These are phyloP conservation scores for Ceratocystis harringtonii DNA, from an alignment of 2,329 filamentous ascomycete genomes.

Conservation along the genomic window DNA sequence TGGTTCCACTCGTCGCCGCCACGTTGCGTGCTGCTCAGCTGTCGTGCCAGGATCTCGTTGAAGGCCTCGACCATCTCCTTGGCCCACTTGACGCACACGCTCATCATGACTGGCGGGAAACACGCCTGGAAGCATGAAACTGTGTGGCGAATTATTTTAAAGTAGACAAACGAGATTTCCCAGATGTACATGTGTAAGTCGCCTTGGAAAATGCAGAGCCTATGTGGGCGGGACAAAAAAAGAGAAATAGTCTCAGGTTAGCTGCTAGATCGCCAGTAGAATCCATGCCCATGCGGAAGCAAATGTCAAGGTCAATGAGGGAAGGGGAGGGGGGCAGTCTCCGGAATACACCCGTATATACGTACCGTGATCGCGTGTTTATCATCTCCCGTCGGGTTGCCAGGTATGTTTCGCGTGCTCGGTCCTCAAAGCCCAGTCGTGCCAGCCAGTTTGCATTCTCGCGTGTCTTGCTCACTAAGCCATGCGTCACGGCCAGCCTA, in stretches of 20 bases:
- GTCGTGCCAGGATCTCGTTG: conserved; percentile 65
- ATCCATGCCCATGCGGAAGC: too few relatives aligned
- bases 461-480: conserved; percentile 61
- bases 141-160: conserved; percentile 85
- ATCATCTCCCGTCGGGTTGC: conserved; percentile 64
- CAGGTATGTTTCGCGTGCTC: conserved; percentile 75
- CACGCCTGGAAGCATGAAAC: conserved; percentile 76
- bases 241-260: background rate
- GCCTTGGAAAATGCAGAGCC: conserved; percentile 89
- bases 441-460: conserved; percentile 73
- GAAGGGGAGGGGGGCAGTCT: background rate
- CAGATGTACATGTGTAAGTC: conserved; percentile 88
- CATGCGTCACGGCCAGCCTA: conserved; percentile 62
- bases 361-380: conserved; percentile 65
- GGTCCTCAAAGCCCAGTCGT: conserved; percentile 76
- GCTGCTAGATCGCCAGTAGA: background rate
- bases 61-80: conserved; percentile 88
- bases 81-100: conserved; percentile 95
- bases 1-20: conserved; percentile 63
- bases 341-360: conserved; percentile 7
- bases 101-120: conserved; percentile 77
- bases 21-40: conserved; percentile 71
- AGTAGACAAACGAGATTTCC: conserved; percentile 90
- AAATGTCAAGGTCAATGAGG: background rate
- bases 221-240: conserved; percentile 24